Evolutionary conservation across 2,329 filamentous ascomycete species (phyloP).

Genomic region (Cytospora chrysosperma): DNA sequence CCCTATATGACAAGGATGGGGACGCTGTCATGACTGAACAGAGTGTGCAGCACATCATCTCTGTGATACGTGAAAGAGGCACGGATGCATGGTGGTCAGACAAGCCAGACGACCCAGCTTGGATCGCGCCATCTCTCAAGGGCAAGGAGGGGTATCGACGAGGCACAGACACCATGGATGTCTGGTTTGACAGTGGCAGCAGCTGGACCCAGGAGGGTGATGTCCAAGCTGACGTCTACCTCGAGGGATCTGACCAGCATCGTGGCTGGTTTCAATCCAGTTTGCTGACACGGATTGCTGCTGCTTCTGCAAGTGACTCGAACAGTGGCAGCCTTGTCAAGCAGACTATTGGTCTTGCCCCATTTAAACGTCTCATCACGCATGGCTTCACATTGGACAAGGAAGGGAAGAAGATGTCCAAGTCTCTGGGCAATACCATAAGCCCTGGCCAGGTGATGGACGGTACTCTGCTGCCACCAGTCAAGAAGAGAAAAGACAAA

Average conservation of each 20-base stretch:
- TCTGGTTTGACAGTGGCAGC: conserved; percentile 98
- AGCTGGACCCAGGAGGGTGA: conserved; percentile 70
- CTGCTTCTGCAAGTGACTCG: conserved; percentile 44
- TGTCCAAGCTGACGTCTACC: conserved; percentile 74
- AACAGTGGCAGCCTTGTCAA: conserved; percentile 34
- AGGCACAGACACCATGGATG: conserved; percentile 95
- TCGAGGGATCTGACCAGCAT: conserved; percentile 95
- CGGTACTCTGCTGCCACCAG: conserved; percentile 70
- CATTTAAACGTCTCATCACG: conserved; percentile 87
- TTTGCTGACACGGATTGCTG: conserved; percentile 79
- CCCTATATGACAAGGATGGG: conserved; percentile 72
- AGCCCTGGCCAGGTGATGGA: conserved; percentile 80
- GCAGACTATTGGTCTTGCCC: conserved; percentile 49
- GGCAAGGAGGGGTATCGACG: conserved; percentile 60
- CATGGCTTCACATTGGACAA: conserved; percentile 93
- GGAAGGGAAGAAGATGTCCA: conserved; percentile 97
- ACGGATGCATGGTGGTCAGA: conserved; percentile 97
- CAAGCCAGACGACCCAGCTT: conserved; percentile 68
- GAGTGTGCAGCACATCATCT: conserved; percentile 81
- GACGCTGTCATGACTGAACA: conserved; percentile 76
- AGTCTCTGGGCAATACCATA: conserved; percentile 88
- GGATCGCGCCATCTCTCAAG: conserved; percentile 67
- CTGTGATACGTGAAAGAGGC: conserved; percentile 71
- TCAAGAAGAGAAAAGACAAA: conserved; percentile 60
- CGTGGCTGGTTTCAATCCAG: conserved; percentile 99